A percentile compares a stretch with the other conserved stretches of the same genome.
Evolutionary conservation across 2,329 filamentous ascomycete species (phyloP).

Genomic region (Phaeosphaeriaceae sp.): DNA sequence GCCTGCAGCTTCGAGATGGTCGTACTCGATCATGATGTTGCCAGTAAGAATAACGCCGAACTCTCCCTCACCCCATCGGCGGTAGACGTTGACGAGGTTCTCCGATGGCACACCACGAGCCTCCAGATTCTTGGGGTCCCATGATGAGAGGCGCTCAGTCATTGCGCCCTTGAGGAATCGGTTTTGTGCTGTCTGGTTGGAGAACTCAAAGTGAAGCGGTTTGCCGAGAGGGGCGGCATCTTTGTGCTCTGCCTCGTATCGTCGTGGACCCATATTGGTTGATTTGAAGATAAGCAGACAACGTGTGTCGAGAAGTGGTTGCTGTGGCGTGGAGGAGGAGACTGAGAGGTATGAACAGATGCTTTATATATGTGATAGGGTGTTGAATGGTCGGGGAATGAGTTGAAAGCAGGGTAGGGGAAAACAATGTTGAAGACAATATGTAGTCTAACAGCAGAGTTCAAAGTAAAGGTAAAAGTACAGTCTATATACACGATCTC

Average conservation of each 20-base stretch:
- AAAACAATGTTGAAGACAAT: neutral
- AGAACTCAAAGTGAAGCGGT: conserved; percentile 56
- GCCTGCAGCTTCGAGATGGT: conserved; percentile 63
- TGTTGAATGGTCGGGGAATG: too few relatives aligned
- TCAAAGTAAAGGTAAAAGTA: too few relatives aligned
- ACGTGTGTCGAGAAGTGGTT: neutral
- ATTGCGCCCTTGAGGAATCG: conserved; percentile 73
- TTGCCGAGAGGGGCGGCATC: conserved; percentile 51
- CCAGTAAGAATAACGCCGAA: conserved; percentile 64
- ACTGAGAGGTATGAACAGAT: neutral
- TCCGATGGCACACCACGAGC: conserved; percentile 62
- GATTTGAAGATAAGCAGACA: neutral
- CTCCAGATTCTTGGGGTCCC: conserved; percentile 61
- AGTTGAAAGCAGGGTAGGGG: too few relatives aligned
- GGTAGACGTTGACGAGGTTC: conserved; percentile 62
- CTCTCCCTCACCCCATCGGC: conserved; percentile 60
- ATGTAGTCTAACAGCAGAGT: too few relatives aligned
- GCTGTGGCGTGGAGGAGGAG: neutral
- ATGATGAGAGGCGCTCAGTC: conserved; percentile 69
- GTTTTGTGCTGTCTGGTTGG: conserved; percentile 65
- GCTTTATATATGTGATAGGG: too few relatives aligned
- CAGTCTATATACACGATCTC: too few relatives aligned
- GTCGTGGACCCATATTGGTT: conserved; percentile 44
- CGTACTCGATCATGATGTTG: conserved; percentile 70
- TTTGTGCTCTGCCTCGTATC: conserved; percentile 51